Percentiles rank a stretch among this genome's conserved stretches.
Evolutionary conservation across 1,284 basidiomycete species (phyloP).

Genomic region (Irpex sp.): DNA sequence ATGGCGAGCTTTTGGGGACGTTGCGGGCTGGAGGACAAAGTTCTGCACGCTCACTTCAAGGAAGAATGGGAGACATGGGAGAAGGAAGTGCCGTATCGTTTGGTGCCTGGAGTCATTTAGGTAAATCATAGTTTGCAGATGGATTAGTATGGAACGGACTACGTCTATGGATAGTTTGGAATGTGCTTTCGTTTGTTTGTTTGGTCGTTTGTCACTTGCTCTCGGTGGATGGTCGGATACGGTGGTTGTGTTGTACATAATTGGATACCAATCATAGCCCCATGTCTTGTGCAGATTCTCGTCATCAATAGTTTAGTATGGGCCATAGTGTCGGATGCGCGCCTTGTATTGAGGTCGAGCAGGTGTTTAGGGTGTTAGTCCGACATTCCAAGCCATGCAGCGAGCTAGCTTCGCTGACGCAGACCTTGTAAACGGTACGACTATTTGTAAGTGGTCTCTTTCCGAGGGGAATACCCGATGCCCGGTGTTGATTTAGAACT

Average conservation of each 20-base stretch:
- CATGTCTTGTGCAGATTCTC: background rate
- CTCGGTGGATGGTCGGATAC: background rate
- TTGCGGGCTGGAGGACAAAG: constrained; percentile 5
- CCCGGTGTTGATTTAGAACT: too few species aligned
- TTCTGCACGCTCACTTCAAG: constrained; percentile 5
- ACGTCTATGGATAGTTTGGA: background rate
- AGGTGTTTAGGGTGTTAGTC: too few species aligned
- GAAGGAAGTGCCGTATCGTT: constrained; percentile 1
- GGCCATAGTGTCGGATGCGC: too few species aligned
- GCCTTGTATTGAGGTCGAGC: too few species aligned
- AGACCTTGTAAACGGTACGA: too few species aligned
- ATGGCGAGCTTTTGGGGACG: background rate
- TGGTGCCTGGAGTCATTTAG: constrained; percentile 7
- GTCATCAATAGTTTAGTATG: too few species aligned
- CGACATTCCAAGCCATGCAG: too few species aligned
- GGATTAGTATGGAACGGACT: background rate
- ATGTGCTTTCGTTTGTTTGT: background rate
- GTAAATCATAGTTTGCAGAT: background rate
- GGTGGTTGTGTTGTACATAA: background rate
- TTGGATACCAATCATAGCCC: background rate
- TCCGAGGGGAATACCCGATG: too few species aligned
- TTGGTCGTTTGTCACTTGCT: background rate
- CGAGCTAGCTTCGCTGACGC: too few species aligned
- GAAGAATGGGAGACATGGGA: constrained; percentile 9
- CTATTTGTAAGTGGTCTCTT: too few species aligned